Percentiles rank a stretch among this genome's conserved stretches.
Conservation (phyloP, 1,284 basidiomycete species). For the Inonotus obliquus region DNA sequence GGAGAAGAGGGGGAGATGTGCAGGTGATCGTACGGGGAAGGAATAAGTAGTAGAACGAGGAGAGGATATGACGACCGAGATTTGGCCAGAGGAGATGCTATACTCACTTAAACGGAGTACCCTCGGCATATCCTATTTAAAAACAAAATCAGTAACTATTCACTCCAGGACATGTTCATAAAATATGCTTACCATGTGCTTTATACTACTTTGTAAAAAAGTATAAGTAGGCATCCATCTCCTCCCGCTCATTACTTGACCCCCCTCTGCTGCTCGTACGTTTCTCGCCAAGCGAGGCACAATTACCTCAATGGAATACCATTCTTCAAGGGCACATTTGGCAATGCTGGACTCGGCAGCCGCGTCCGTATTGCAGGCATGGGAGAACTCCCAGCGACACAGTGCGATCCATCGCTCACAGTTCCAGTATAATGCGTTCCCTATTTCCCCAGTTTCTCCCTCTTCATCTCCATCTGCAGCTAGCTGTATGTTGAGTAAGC, state of each 20-base stretch:
- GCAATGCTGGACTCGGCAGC: background rate
- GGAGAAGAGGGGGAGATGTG: background rate
- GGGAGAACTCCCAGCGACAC: slow-evolving; percentile 8
- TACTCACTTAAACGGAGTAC: background rate
- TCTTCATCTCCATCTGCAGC: background rate
- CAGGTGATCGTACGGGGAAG: background rate
- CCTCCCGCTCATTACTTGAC: background rate
- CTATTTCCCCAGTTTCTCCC: background rate
- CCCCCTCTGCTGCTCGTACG: background rate
- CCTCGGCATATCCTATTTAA: background rate
- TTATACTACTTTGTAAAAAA: no score
- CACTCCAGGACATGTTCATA: no score
- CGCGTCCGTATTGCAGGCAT: slow-evolving; percentile 3
- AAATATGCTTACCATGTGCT: no score
- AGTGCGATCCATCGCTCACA: background rate
- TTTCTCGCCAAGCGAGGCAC: background rate
- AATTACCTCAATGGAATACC: background rate
- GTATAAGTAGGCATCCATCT: background rate
- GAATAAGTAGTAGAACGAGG: background rate
- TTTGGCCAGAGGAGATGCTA: background rate
- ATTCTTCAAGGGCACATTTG: background rate
- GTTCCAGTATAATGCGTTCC: background rate
- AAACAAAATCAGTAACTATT: no score
- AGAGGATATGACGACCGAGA: slow-evolving; percentile 1
- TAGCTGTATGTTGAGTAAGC: background rate